Evolutionary conservation across 2,329 filamentous ascomycete genomes (phyloP).

Genomic region (Fusarium drepaniforme): DNA sequence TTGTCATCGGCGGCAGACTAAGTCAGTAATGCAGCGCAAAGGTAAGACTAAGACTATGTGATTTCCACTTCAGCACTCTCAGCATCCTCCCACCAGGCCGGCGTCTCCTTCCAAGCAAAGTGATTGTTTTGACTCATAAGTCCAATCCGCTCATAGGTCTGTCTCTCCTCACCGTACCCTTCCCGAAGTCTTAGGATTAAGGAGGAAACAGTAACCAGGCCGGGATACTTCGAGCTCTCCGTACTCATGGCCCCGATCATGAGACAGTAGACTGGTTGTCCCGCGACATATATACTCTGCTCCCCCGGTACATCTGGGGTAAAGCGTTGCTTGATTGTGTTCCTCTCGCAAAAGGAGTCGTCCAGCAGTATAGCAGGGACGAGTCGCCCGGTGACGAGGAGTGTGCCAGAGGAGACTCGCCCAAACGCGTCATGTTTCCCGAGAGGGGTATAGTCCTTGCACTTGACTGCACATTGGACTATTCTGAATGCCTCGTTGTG

Average conservation of each 20-base stretch:
- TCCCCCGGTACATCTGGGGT: neutral
- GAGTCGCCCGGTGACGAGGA: neutral
- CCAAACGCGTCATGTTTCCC: neutral
- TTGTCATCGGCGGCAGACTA: too few relatives aligned
- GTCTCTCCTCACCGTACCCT: neutral
- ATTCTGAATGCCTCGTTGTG: neutral
- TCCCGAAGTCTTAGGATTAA: neutral
- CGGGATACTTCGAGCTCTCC: neutral
- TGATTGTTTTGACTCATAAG: neutral
- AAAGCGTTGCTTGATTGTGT: neutral
- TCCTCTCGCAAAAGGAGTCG: neutral
- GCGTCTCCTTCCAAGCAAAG: neutral
- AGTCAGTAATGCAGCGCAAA: too few relatives aligned
- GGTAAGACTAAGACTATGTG: neutral
- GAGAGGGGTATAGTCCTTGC: neutral
- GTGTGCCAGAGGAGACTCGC: neutral
- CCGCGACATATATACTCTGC: neutral
- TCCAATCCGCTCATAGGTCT: neutral
- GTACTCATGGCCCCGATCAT: neutral
- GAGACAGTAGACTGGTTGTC: neutral
- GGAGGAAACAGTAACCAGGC: neutral
- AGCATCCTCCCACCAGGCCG: neutral
- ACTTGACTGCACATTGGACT: neutral
- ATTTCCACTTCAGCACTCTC: neutral
- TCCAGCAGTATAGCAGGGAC: neutral